phyloP scores from a whole-genome alignment of 495 filamentous ascomycete genomes.

The Tuber magnatum region DNA sequence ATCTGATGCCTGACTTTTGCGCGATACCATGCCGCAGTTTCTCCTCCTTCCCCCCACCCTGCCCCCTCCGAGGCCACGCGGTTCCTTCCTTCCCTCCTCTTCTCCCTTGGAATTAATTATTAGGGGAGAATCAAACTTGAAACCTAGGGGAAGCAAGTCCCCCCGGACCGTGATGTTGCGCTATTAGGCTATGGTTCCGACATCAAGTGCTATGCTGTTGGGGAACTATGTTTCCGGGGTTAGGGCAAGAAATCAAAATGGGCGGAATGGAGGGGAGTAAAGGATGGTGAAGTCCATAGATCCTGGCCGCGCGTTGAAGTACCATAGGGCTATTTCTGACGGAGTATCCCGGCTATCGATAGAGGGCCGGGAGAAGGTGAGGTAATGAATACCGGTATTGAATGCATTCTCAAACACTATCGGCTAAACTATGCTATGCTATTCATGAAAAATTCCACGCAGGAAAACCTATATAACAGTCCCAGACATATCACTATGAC shows the following conservation, averaged over 20 bases:
- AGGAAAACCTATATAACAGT: neutral
- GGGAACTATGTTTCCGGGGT: neutral
- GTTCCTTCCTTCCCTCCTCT: neutral
- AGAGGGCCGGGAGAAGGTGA: neutral
- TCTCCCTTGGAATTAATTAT: neutral
- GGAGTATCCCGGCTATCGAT: neutral
- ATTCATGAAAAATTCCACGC: neutral
- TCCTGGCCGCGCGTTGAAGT: neutral
- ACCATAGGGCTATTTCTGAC: neutral
- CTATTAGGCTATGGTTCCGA: neutral
- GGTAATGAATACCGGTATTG: neutral
- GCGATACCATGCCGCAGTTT: neutral
- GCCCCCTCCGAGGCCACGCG: neutral
- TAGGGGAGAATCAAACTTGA: neutral
- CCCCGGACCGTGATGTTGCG: neutral
- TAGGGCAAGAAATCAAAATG: neutral
- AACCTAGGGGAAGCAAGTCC: neutral
- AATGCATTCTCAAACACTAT: neutral
- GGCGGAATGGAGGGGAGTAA: neutral
- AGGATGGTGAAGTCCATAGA: neutral
- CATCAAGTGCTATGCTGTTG: neutral
- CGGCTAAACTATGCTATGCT: too few species aligned
- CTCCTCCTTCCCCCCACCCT: neutral
- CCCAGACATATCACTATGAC: neutral
- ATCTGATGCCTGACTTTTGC: neutral